phyloP scores from a whole-genome alignment of 2,329 filamentous ascomycete genomes.

The Botrytis fabae region DNA sequence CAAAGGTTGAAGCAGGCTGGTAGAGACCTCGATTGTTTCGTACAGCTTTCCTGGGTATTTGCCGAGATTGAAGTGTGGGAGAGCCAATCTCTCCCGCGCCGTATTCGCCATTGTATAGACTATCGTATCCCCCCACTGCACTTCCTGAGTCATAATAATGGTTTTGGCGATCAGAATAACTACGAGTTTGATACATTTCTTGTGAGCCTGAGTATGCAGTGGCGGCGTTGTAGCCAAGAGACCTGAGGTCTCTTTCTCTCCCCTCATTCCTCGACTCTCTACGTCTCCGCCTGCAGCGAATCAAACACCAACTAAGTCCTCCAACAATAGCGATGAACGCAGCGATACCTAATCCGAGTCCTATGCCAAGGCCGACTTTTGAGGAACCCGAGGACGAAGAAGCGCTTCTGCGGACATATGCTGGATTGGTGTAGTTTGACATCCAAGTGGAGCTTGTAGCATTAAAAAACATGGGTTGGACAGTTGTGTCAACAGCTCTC shows the following conservation, averaged over 20 bases:
- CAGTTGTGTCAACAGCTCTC: slow-evolving; percentile 45
- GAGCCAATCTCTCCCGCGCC: slow-evolving; percentile 27
- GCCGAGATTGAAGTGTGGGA: slow-evolving; percentile 27
- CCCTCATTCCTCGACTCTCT: slow-evolving; percentile 41
- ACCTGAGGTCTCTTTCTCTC: slow-evolving; percentile 56
- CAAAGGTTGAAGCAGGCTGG: slow-evolving; percentile 47
- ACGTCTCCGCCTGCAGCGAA: slow-evolving; percentile 45
- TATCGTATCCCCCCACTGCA: slow-evolving; percentile 34
- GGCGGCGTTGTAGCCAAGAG: slow-evolving; percentile 46
- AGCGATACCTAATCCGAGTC: slow-evolving; percentile 63
- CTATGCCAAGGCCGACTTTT: slow-evolving; percentile 62
- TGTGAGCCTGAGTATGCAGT: slow-evolving; percentile 29
- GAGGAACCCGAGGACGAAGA: slow-evolving; percentile 36
- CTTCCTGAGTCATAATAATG: slow-evolving; percentile 36
- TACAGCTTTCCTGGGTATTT: slow-evolving; percentile 43
- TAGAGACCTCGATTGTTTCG: slow-evolving; percentile 42
- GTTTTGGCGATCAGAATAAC: slow-evolving; percentile 25
- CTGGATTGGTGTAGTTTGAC: slow-evolving; percentile 54
- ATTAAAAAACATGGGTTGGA: slow-evolving; percentile 55
- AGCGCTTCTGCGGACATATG: slow-evolving; percentile 29
- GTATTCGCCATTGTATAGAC: slow-evolving; percentile 32
- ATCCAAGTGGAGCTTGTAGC: slow-evolving; percentile 60
- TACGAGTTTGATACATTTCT: slow-evolving; percentile 30
- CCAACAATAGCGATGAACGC: slow-evolving; percentile 50
- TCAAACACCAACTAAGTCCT: slow-evolving; percentile 51